Evolutionary conservation across 257 asterid species (phyloP).

Genomic region (Haberlea rhodopensis): DNA sequence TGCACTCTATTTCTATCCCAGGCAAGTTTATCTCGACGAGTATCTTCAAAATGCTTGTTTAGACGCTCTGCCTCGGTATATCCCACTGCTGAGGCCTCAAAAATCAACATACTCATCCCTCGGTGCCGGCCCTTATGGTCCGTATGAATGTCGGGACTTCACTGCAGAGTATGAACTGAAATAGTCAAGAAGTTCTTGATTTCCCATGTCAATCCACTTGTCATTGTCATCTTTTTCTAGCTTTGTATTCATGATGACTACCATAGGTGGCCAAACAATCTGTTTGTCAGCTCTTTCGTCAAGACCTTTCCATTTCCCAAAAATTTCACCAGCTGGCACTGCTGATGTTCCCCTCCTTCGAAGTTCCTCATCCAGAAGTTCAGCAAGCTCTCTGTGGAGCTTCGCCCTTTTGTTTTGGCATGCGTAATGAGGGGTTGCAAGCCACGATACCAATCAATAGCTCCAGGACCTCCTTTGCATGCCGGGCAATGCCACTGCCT

Average conservation of each 20-base stretch:
- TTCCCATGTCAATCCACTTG: slow-evolving; percentile 75
- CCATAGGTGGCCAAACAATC: slow-evolving; percentile 65
- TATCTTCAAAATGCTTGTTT: slow-evolving; percentile 44
- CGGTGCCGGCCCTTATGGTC: slow-evolving; percentile 70
- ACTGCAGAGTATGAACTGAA: slow-evolving; percentile 37
- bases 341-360: slow-evolving; percentile 47
- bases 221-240: slow-evolving; percentile 45
- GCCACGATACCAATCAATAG: slow-evolving; percentile 60
- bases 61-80: slow-evolving; percentile 57
- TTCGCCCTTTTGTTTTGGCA: slow-evolving; percentile 51
- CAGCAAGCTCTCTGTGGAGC: slow-evolving; percentile 59
- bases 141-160: slow-evolving; percentile 54
- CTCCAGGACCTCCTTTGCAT: slow-evolving; percentile 68
- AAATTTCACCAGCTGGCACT: slow-evolving; percentile 44
- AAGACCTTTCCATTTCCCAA: slow-evolving; percentile 44
- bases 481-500: slow-evolving; percentile 76
- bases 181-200: slow-evolving; percentile 47
- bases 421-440: slow-evolving; percentile 53
- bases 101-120: slow-evolving; percentile 48
- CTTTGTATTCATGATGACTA: slow-evolving; percentile 48
- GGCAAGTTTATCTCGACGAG: slow-evolving; percentile 40
- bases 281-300: slow-evolving; percentile 38
- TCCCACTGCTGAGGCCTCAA: slow-evolving; percentile 57
- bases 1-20: slow-evolving; percentile 38
- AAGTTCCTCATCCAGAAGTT: slow-evolving; percentile 50